Conservation (phyloP, 176 grass and related monocot species). For the Puya raimondii region DNA sequence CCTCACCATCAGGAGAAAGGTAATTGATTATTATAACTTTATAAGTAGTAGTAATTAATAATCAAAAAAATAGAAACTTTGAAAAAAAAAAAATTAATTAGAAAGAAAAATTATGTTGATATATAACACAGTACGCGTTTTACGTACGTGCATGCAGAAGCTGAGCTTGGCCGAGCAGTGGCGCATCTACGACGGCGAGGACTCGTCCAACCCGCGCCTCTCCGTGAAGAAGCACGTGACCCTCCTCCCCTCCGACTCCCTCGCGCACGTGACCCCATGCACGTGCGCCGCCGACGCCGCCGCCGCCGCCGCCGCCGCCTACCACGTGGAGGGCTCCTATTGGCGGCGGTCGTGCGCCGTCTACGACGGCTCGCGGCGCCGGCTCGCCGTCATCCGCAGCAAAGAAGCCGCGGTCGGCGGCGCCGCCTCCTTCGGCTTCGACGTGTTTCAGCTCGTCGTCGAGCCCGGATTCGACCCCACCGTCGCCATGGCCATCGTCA, state of each 20-base stretch:
- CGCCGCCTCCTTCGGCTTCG: constrained; percentile 10
- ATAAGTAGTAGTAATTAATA: not conserved
- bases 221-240: constrained; percentile 6
- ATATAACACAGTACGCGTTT: not conserved
- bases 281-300: not conserved
- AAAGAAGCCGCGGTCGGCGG: not conserved
- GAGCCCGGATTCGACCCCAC: constrained; percentile 21
- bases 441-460: constrained; percentile 24
- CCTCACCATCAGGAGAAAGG: not conserved
- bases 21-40: not conserved
- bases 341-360: constrained; percentile 15
- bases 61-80: not conserved
- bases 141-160: not conserved
- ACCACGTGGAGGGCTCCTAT: constrained; percentile 18
- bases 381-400: constrained; percentile 6
- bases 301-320: not conserved
- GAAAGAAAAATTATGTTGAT: not conserved
- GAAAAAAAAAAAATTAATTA: not conserved
- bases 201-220: constrained; percentile 6
- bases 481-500: constrained; percentile 20
- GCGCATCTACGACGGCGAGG: constrained; percentile 19
- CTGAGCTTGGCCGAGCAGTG: constrained; percentile 17
- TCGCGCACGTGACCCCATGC: constrained; percentile 14
- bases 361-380: constrained; percentile 5
- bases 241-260: constrained; percentile 9